These are phyloP conservation scores for Leccinum pseudoinsigne DNA, from an alignment of 1,284 basidiomycete genomes.

Conservation along the genomic window DNA sequence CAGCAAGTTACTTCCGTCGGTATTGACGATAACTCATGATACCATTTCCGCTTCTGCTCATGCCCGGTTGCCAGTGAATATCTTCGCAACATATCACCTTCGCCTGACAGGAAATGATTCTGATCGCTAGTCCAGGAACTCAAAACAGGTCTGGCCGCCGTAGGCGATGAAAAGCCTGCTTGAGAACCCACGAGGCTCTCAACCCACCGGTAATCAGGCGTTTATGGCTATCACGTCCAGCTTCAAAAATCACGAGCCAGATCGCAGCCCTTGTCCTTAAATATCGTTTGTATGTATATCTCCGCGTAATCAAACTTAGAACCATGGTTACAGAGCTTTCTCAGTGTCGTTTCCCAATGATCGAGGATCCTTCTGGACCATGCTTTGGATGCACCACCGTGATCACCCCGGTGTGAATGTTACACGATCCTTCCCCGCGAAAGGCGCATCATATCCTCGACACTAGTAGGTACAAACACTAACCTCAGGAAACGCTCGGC, in stretches of 20 bases:
- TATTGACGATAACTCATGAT: background rate
- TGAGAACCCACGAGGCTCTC: conserved; percentile 10
- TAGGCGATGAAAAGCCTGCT: conserved; percentile 5
- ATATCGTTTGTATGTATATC: background rate
- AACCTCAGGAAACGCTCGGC: conserved; percentile 5
- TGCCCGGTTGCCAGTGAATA: background rate
- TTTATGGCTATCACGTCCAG: conserved; percentile 4
- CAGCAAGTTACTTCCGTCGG: background rate
- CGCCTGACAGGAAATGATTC: background rate
- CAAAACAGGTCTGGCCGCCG: conserved; percentile 10
- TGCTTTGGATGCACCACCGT: background rate
- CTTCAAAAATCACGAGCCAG: conserved; percentile 21
- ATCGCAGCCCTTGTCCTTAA: background rate
- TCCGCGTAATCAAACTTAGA: background rate
- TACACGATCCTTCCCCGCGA: conserved; percentile 5
- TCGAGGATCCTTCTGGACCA: background rate
- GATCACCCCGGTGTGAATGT: background rate
- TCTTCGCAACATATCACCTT: background rate
- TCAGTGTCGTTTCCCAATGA: conserved; percentile 7
- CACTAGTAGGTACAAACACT: background rate
- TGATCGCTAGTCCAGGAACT: conserved; percentile 1
- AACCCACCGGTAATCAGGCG: background rate
- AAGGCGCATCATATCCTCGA: background rate
- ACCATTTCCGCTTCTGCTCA: background rate
- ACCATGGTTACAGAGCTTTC: background rate